Conservation (phyloP, 1,284 basidiomycete species). For the Omphalotus olearius region DNA sequence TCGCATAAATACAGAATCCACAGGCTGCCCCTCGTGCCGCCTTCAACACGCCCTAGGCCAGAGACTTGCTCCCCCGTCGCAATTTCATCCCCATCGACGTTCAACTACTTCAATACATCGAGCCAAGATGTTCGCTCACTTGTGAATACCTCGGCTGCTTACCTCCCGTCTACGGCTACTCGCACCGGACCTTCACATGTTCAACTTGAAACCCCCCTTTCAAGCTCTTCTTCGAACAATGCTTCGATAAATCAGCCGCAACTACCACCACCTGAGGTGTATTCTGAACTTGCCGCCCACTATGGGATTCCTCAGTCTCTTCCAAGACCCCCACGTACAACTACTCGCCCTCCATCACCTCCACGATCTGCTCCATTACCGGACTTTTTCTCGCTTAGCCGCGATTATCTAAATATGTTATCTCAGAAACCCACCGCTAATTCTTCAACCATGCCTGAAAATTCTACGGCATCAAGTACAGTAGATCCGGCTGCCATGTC, state of each 20-base stretch:
- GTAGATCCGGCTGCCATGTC: slow-evolving; percentile 7
- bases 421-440: slow-evolving; percentile 29
- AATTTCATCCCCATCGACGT: slow-evolving; percentile 32
- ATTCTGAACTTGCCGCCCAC: slow-evolving; percentile 46
- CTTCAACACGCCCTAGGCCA: neutral
- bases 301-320: slow-evolving; percentile 71
- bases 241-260: slow-evolving; percentile 30
- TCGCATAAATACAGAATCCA: neutral
- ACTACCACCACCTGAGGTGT: neutral
- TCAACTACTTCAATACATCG: slow-evolving; percentile 22
- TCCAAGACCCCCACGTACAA: slow-evolving; percentile 49
- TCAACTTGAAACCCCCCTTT: slow-evolving; percentile 36
- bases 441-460: slow-evolving; percentile 19
- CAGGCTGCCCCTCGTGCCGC: slow-evolving; percentile 8
- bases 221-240: slow-evolving; percentile 34
- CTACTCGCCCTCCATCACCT: slow-evolving; percentile 37
- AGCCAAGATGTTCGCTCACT: slow-evolving; percentile 38
- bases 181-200: slow-evolving; percentile 28
- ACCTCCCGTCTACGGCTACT: slow-evolving; percentile 28
- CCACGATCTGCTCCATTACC: neutral
- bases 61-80: slow-evolving; percentile 24
- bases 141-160: slow-evolving; percentile 38
- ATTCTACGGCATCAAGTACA: slow-evolving; percentile 8
- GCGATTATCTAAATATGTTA: slow-evolving; percentile 38
- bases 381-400: slow-evolving; percentile 5